These are phyloP conservation scores for Zizania latifolia DNA, from an alignment of 176 grass and related monocot species.

Conservation along the genomic window DNA sequence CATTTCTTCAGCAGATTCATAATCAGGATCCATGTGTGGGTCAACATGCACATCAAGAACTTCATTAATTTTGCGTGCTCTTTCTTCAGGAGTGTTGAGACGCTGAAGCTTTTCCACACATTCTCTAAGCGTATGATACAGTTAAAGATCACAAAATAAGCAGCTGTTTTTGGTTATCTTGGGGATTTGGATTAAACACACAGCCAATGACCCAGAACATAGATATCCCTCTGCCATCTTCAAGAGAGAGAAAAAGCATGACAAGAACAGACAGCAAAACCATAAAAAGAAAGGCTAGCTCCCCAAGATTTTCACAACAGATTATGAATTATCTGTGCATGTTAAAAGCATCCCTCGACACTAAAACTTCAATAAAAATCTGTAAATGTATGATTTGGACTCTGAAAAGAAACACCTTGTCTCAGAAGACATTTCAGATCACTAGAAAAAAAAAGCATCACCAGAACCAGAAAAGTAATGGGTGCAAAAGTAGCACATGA, in stretches of 20 bases:
- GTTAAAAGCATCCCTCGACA: not conserved
- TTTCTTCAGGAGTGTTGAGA: slow-evolving; percentile 73
- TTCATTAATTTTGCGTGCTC: slow-evolving; percentile 61
- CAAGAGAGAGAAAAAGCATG: not conserved
- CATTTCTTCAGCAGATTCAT: slow-evolving; percentile 74
- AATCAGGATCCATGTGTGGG: slow-evolving; percentile 81
- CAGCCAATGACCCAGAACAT: not conserved
- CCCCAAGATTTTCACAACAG: not conserved
- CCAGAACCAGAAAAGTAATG: not conserved
- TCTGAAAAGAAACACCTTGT: not conserved
- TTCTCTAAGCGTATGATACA: slow-evolving; percentile 70
- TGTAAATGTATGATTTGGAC: not conserved
- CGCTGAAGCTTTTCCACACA: slow-evolving; percentile 86
- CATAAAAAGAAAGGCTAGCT: not conserved
- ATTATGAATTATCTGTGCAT: not conserved
- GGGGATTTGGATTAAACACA: not conserved
- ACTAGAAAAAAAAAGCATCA: not conserved
- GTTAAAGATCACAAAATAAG: slow-evolving; percentile 57
- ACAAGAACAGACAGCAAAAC: not conserved
- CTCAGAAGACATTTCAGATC: not conserved
- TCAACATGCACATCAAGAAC: slow-evolving; percentile 73
- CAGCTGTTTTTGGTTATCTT: not conserved
- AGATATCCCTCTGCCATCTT: not conserved
- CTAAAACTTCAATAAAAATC: not conserved
- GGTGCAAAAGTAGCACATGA: slow-evolving; percentile 13